Conservation (phyloP, 2,329 filamentous ascomycete genomes). For the Hypoxylon sp. region DNA sequence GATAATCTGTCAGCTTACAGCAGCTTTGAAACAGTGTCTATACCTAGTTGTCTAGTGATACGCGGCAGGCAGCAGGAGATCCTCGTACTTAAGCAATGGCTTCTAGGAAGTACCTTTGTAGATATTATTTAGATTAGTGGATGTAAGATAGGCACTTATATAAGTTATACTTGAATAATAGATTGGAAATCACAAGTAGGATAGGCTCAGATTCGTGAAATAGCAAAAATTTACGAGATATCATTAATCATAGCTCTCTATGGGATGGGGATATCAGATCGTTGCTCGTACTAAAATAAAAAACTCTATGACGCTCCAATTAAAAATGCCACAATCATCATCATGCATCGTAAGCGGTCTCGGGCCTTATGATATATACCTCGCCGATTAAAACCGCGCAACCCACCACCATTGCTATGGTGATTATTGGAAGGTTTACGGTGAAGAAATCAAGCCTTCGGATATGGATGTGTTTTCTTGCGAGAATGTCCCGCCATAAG, state of each 20-base stretch:
- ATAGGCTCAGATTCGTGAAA: background rate
- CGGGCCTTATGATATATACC: constrained; percentile 66
- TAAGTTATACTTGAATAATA: no score
- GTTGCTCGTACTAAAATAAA: constrained; percentile 15
- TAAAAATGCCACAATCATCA: constrained; percentile 18
- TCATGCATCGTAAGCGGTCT: constrained; percentile 31
- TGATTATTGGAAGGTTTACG: constrained; percentile 79
- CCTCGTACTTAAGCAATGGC: background rate
- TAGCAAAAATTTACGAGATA: background rate
- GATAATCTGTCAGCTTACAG: background rate
- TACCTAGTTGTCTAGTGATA: background rate
- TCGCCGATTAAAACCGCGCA: constrained; percentile 68
- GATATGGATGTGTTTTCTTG: constrained; percentile 77
- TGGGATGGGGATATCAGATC: constrained; percentile 14
- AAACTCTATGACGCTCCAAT: constrained; percentile 14
- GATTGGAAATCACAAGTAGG: background rate
- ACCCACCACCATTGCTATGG: constrained; percentile 73
- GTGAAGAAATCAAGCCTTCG: constrained; percentile 75
- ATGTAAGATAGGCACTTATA: no score
- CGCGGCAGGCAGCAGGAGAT: background rate
- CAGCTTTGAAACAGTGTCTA: background rate
- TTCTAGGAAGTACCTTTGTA: no score
- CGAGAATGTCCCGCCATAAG: constrained; percentile 79
- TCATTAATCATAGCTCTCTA: constrained; percentile 13
- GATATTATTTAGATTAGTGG: no score